These are phyloP conservation scores for Baudoinia panamericana DNA, from an alignment of 495 filamentous ascomycete species.

Conservation along the genomic window DNA sequence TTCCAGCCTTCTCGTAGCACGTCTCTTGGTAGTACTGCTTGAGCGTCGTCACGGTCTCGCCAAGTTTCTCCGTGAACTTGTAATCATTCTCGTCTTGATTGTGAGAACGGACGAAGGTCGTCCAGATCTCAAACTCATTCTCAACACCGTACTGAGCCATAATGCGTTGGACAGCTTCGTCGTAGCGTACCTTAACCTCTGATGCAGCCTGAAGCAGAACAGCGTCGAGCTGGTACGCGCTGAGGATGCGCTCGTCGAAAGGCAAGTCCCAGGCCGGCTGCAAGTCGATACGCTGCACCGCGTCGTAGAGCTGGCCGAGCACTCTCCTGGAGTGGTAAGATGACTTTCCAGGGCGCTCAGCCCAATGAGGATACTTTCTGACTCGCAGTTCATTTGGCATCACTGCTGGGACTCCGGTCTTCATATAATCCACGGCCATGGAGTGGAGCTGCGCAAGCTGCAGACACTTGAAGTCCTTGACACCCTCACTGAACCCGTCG, in stretches of 20 bases:
- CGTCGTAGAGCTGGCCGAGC: constrained; percentile 74
- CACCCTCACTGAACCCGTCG: constrained; percentile 38
- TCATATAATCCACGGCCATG: constrained; percentile 82
- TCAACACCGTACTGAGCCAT: constrained; percentile 76
- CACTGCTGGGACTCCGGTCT: constrained; percentile 64
- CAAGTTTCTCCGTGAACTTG: constrained; percentile 74
- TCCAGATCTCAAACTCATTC: constrained; percentile 87
- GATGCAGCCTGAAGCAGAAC: constrained; percentile 43
- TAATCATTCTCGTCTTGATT: constrained; percentile 56
- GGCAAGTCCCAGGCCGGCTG: constrained; percentile 49
- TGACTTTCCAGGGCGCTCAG: constrained; percentile 48
- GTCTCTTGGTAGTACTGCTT: constrained; percentile 51
- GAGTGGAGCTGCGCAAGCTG: constrained; percentile 74
- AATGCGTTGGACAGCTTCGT: constrained; percentile 59
- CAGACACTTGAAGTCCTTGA: constrained; percentile 56
- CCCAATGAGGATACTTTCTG: constrained; percentile 70
- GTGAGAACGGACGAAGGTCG: constrained; percentile 66
- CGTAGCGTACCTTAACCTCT: constrained; percentile 64
- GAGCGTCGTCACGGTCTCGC: constrained; percentile 45
- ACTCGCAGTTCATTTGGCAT: constrained; percentile 51
- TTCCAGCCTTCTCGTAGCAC: constrained; percentile 49
- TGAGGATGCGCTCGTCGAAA: constrained; percentile 69
- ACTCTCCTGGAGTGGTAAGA: constrained; percentile 57
- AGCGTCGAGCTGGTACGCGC: constrained; percentile 42
- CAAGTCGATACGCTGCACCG: constrained; percentile 54